Evolutionary conservation across 2,329 filamentous ascomycete genomes (phyloP).

Genomic region (Hymenoscyphus albidus): DNA sequence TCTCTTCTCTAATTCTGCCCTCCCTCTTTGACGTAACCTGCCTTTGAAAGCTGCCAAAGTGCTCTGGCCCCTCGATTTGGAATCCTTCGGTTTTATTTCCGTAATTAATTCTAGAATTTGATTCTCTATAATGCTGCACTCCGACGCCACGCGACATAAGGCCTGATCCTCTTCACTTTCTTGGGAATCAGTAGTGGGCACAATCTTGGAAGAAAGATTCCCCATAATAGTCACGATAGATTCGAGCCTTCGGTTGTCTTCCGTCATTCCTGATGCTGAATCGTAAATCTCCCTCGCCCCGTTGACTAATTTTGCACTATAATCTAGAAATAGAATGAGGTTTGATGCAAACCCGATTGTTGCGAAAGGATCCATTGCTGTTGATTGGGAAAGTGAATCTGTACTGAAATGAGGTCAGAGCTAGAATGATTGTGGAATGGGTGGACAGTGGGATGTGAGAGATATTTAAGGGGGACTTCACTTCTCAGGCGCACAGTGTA

Average conservation of each 20-base stretch:
- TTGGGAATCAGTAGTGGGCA: too few relatives aligned
- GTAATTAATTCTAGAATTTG: background rate
- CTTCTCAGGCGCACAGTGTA: too few relatives aligned
- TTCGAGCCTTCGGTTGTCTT: background rate
- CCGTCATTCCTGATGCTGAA: background rate
- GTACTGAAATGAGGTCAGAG: too few relatives aligned
- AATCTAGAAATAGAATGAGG: background rate
- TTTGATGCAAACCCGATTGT: background rate
- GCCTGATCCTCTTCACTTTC: background rate
- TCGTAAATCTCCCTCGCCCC: background rate
- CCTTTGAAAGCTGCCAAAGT: background rate
- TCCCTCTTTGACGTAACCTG: background rate
- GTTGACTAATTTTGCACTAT: background rate
- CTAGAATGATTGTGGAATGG: too few relatives aligned
- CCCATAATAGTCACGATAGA: background rate
- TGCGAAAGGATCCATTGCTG: background rate
- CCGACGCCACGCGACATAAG: background rate
- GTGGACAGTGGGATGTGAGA: too few relatives aligned
- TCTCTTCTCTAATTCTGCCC: background rate
- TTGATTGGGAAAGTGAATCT: too few relatives aligned
- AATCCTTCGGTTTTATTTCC: background rate
- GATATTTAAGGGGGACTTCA: too few relatives aligned
- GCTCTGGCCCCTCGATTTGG: too few relatives aligned
- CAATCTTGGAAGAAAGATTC: background rate
- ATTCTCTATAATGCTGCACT: background rate